phyloP scores from a whole-genome alignment of 169 alveolate genomes.

The Ichthyophthirius multifiliis region DNA sequence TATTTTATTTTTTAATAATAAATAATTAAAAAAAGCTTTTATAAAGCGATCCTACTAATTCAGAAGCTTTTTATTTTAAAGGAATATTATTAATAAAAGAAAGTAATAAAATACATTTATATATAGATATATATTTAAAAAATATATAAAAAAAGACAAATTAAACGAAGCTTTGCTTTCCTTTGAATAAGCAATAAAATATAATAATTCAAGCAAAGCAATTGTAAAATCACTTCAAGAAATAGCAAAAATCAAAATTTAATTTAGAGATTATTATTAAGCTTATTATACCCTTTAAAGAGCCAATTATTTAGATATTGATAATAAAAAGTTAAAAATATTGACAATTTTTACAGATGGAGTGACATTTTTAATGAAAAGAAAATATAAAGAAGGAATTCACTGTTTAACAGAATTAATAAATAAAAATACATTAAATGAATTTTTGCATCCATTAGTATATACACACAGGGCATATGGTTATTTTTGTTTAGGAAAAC shows the following conservation, averaged over 20 bases:
- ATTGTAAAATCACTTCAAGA: constrained; percentile 29
- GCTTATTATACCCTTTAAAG: constrained; percentile 40
- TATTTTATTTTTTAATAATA: too few relatives aligned
- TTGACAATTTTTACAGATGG: constrained; percentile 41
- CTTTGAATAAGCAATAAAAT: constrained; percentile 40
- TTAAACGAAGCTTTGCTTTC: constrained; percentile 26
- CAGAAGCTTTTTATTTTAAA: constrained; percentile 32
- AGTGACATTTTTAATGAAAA: constrained; percentile 41
- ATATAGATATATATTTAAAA: too few relatives aligned
- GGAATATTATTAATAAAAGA: constrained; percentile 9
- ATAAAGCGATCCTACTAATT: constrained; percentile 26
- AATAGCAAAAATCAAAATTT: constrained; percentile 41
- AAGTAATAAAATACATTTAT: neutral
- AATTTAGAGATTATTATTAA: constrained; percentile 38
- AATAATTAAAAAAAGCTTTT: neutral
- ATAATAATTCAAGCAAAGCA: constrained; percentile 38
- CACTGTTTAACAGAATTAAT: constrained; percentile 3
- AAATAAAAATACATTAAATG: constrained; percentile 21
- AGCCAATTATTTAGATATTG: constrained; percentile 37
- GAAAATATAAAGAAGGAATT: constrained; percentile 41
- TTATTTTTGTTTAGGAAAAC: constrained; percentile 25
- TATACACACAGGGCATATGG: constrained; percentile 41
- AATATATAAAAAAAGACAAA: neutral
- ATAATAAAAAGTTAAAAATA: constrained; percentile 16
- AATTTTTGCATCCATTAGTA: constrained; percentile 23